Evolutionary conservation across 768 basidiomycete species (phyloP), one percentile per base, ranked within the genome.

Genomic region (Macrolepiota dolichaula): DNA sequence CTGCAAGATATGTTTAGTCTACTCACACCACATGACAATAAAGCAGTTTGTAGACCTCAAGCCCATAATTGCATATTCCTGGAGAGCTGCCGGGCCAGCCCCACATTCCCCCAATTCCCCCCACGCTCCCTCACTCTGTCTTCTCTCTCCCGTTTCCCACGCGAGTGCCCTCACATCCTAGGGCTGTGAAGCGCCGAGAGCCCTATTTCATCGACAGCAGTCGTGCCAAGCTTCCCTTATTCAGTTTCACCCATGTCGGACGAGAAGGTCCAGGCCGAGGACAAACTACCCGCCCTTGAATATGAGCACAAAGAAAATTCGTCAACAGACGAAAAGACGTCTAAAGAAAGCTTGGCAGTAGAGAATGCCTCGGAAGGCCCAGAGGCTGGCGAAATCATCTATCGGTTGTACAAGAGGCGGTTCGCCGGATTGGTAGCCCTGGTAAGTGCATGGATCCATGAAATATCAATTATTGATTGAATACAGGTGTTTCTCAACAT

Each of bases 331-430:
- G 46, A 3, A 37, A 46, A 53, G 36, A 22, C 36, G 17, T 52
- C 51, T 7, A 35, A 53, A 19, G 25, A 42, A 25, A 40, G 46
- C 13, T 15, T 59, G 29, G 11, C 27, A 17, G 52, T 42, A 7
- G 57, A 59, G 15, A 44, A 12, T 50, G n/a, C 27, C 35, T 27
- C 54, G 44, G 53, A 13, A n/a, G 22, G 27, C 25, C n/a, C 52
- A 25, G 17, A 37, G 46, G 10, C 6, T 32, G 56, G 51, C 4
- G 52, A 51, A 36, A 50, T 57, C 5, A 64, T 62, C 2, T 93
- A 91, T 68, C 80, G 83, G 44, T 71, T 92, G 1, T 94, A 94
- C 79, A 87, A 78, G 65, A 75, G 79, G 22, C 82, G 92, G 10
- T 94, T 89, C 72, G 63, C 76, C 12, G 91, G 91, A 1, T 69